phyloP scores from a whole-genome alignment of 208 protist species.

The Tritrichomonas musculus region DNA sequence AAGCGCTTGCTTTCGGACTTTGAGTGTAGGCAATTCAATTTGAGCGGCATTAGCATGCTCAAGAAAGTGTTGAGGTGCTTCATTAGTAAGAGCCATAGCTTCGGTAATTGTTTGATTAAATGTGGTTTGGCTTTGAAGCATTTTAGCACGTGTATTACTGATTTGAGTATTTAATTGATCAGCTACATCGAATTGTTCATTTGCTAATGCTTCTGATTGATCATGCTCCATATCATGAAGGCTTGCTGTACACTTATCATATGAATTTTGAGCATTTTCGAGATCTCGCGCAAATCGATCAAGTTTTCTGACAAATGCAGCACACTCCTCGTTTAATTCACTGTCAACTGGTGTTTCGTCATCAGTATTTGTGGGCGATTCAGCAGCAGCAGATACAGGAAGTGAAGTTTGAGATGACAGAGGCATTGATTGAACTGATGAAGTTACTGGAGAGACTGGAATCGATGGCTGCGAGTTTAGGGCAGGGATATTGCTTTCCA shows the following conservation, averaged over 20 bases:
- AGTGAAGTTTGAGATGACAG: not conserved
- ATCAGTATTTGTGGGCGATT: not conserved
- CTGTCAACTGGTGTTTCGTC: not conserved
- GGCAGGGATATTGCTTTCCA: not conserved
- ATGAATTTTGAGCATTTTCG: not conserved
- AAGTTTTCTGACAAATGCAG: not conserved
- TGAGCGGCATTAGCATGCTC: not conserved
- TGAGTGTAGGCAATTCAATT: not conserved
- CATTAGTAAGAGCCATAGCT: not conserved
- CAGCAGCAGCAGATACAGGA: not conserved
- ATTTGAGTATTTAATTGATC: not conserved
- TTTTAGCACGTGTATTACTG: not conserved
- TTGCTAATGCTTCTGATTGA: not conserved
- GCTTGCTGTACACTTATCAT: not conserved
- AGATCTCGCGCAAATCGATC: not conserved
- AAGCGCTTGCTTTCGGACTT: not conserved
- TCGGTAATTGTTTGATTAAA: not conserved
- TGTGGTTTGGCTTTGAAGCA: not conserved
- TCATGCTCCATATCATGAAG: not conserved
- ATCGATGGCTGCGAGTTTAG: no score
- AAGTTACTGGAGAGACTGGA: no score
- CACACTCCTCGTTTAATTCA: not conserved
- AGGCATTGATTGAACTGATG: no score
- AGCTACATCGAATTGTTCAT: not conserved
- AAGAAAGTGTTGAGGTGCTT: not conserved